A percentile compares a stretch with the other conserved stretches of the same genome.
These are phyloP conservation scores for Thozetella sp. DNA, from an alignment of 495 filamentous ascomycete species.

Conservation along the genomic window DNA sequence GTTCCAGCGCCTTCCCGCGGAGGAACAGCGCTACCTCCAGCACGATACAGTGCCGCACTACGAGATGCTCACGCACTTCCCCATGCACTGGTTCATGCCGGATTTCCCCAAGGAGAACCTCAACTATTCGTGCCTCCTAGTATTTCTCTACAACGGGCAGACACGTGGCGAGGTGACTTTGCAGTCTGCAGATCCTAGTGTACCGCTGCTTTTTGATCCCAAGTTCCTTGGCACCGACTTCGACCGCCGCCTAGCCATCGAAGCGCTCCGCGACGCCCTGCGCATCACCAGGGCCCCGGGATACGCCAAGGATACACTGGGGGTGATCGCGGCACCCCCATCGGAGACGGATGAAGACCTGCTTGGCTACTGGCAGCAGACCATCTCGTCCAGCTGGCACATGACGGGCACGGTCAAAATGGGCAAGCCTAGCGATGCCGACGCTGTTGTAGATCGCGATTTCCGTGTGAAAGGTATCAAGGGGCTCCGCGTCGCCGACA, in stretches of 20 bases:
- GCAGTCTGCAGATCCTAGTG: too few relatives aligned
- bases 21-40: constrained; percentile 38
- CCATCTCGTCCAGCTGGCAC: constrained; percentile 48
- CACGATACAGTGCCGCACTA: too few relatives aligned
- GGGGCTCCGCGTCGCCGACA: constrained; percentile 63
- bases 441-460: constrained; percentile 55
- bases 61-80: too few relatives aligned
- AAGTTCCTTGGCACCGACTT: too few relatives aligned
- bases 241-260: constrained; percentile 52
- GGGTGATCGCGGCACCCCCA: constrained; percentile 40
- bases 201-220: too few relatives aligned
- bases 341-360: constrained; percentile 57
- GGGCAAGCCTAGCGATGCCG: constrained; percentile 47
- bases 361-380: constrained; percentile 45
- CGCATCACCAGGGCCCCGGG: constrained; percentile 39
- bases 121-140: too few relatives aligned
- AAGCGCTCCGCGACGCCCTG: constrained; percentile 49
- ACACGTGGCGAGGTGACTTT: too few relatives aligned
- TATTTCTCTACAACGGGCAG: too few relatives aligned
- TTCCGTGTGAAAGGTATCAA: constrained; percentile 59
- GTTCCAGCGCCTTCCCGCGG: constrained; percentile 42
- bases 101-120: too few relatives aligned
- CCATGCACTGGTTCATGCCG: too few relatives aligned
- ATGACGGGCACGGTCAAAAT: constrained; percentile 66
- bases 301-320: constrained; percentile 47